Evolutionary conservation across 2,329 filamentous ascomycete genomes (phyloP).

Genomic region (Penicillium sp.): DNA sequence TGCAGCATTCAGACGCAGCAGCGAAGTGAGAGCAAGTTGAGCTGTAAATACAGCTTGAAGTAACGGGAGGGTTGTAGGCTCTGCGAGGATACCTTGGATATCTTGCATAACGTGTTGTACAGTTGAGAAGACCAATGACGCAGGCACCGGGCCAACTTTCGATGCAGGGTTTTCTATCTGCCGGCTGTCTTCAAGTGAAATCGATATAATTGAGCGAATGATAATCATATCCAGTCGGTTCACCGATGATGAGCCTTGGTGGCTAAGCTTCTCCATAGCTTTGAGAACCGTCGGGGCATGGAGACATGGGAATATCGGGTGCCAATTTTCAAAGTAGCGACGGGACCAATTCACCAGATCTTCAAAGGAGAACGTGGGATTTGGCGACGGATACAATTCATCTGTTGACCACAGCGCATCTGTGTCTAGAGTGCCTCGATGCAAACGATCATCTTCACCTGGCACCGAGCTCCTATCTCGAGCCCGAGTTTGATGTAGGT

Average conservation of each 20-base stretch:
- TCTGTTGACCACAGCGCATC: conserved; percentile 37
- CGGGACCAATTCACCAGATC: conserved; percentile 56
- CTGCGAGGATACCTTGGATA: conserved; percentile 52
- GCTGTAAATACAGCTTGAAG: conserved; percentile 59
- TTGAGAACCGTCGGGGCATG: conserved; percentile 58
- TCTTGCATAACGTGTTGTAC: conserved; percentile 57
- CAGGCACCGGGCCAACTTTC: conserved; percentile 40
- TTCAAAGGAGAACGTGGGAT: conserved; percentile 47
- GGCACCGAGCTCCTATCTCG: conserved; percentile 54
- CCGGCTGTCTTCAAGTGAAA: conserved; percentile 58
- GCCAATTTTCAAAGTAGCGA: conserved; percentile 63
- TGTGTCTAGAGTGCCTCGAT: conserved; percentile 39
- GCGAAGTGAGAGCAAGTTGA: conserved; percentile 60
- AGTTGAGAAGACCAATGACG: conserved; percentile 52
- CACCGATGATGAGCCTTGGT: conserved; percentile 34
- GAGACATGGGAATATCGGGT: conserved; percentile 61
- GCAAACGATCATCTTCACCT: conserved; percentile 59
- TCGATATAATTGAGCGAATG: conserved; percentile 57
- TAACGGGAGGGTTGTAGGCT: conserved; percentile 52
- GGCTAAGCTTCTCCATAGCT: conserved; percentile 51
- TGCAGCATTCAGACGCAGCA: conserved; percentile 61
- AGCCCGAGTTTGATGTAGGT: conserved; percentile 32
- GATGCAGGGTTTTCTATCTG: conserved; percentile 38
- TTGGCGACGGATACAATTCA: conserved; percentile 13
- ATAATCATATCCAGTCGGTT: conserved; percentile 47